These are phyloP conservation scores for Chlamydomonas urium DNA, from an alignment of 139 green algal species.

Conservation along the genomic window DNA sequence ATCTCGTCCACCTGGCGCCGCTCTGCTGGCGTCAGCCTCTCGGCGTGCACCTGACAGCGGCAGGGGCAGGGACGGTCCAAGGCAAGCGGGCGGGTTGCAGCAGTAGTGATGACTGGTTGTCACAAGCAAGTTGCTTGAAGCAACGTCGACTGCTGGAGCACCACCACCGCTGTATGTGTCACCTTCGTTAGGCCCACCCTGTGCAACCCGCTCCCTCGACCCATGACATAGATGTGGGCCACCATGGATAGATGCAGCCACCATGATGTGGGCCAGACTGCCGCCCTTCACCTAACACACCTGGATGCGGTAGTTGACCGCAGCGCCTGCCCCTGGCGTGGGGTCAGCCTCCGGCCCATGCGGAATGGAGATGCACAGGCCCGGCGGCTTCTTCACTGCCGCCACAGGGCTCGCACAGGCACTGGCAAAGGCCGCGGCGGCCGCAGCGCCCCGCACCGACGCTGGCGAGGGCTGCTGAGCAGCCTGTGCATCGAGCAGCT, in stretches of 20 bases:
- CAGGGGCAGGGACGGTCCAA: too few relatives aligned
- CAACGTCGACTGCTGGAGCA: background rate
- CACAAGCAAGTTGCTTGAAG: background rate
- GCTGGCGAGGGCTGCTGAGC: background rate
- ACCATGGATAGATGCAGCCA: background rate
- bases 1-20: background rate
- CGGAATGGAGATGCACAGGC: conserved; percentile 11
- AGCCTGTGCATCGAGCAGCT: background rate
- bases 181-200: background rate
- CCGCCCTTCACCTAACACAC: conserved; percentile 1
- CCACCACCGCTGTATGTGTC: background rate
- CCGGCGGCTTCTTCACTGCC: conserved; percentile 3
- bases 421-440: background rate
- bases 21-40: background rate
- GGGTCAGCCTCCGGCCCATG: background rate
- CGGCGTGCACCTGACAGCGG: background rate
- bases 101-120: background rate
- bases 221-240: background rate
- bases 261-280: background rate
- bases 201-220: background rate
- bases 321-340: background rate
- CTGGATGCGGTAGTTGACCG: background rate
- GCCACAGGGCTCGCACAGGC: too few relatives aligned
- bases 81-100: too few relatives aligned
- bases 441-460: background rate